phyloP scores from a whole-genome alignment of 306 rosid genomes.

The Glycyrrhiza uralensis region DNA sequence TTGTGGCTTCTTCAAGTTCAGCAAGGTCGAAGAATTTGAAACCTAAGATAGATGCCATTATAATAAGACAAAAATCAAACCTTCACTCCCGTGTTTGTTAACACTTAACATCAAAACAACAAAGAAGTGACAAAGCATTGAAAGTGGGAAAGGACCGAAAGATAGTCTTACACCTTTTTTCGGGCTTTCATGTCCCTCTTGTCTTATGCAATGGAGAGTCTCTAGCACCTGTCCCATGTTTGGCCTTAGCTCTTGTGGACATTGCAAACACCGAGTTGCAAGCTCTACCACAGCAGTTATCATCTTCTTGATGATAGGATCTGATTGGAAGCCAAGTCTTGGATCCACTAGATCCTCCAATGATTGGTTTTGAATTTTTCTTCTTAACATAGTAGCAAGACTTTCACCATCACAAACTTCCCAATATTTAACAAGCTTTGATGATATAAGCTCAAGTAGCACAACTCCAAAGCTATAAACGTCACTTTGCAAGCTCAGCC shows the following conservation, averaged over 20 bases:
- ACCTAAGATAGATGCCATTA: background rate
- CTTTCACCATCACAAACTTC: background rate
- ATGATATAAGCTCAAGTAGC: constrained; percentile 19
- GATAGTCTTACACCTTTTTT: background rate
- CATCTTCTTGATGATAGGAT: background rate
- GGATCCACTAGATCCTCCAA: constrained; percentile 2
- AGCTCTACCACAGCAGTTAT: constrained; percentile 7
- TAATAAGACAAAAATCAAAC: background rate
- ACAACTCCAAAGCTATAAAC: constrained; percentile 32
- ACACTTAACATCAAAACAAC: background rate
- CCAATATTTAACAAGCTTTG: background rate
- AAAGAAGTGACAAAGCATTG: background rate
- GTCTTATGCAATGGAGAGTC: background rate
- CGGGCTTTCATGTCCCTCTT: background rate
- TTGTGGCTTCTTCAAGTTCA: constrained; percentile 43
- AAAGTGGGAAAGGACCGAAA: background rate
- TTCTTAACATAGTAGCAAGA: background rate
- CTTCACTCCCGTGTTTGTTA: background rate
- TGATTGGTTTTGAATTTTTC: background rate
- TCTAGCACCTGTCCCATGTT: constrained; percentile 22
- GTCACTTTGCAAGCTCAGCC: constrained; percentile 4
- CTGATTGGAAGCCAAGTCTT: constrained; percentile 12
- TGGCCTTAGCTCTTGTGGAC: constrained; percentile 20
- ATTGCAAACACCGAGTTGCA: constrained; percentile 8
- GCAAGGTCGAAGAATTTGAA: constrained; percentile 14